Conservation (phyloP, 305 asterid species). For the Fraxinus velutina region DNA sequence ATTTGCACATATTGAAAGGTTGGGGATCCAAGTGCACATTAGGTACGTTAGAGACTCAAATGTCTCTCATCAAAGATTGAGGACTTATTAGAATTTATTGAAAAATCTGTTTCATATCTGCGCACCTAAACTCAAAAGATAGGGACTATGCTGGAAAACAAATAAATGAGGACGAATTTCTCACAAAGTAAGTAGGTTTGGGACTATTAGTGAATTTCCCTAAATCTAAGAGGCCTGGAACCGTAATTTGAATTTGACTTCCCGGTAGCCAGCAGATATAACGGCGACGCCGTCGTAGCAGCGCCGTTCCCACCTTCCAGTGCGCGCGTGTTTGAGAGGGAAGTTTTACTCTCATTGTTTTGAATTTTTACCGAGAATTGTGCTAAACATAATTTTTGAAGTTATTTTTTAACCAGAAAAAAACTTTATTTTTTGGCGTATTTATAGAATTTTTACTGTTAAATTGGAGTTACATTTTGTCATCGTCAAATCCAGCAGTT, state of each 20-base stretch:
- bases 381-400: background rate
- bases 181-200: background rate
- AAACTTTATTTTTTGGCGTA: background rate
- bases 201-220: background rate
- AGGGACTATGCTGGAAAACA: background rate
- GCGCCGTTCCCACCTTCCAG: background rate
- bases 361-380: background rate
- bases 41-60: background rate
- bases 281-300: background rate
- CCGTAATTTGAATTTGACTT: background rate
- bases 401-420: background rate
- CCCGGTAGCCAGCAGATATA: background rate
- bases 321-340: background rate
- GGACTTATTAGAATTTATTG: background rate
- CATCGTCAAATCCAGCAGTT: slow-evolving; percentile 1
- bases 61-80: background rate
- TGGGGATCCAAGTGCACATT: background rate
- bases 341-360: background rate
- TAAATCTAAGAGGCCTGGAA: background rate
- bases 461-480: slow-evolving; percentile 13
- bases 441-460: slow-evolving; percentile 14
- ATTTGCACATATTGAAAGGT: background rate
- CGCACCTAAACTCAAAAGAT: background rate
- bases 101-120: background rate
- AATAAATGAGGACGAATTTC: background rate